Base-by-base conservation (phyloP, 805 yeast genomes). In the Maudiozyma turicensis region DNA sequence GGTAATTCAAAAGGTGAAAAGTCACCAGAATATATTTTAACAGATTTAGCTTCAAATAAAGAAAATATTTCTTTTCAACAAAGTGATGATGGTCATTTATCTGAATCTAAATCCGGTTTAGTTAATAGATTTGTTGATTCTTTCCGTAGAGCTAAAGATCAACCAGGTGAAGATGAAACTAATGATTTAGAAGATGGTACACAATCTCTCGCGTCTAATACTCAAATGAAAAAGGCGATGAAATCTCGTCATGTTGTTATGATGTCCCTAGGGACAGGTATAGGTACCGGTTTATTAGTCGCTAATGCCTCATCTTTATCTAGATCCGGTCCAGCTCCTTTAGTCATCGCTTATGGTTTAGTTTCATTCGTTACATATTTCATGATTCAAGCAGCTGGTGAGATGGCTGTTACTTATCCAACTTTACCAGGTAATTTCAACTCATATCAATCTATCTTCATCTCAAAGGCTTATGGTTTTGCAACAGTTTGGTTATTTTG, bases 251-350 rank as follows among this genome's bases (percentile, higher is more conserved):
- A 83, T 56, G 76, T 82, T 52, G 77, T 79, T 51, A 78, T 85
- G 79, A 82, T 86, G 65, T 87, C 93, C 46, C 72, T 87, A 48
- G 93, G 90, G 49, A 89, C 93, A 48, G 82, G 90, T 44, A 82
- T 86, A 51, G 95, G 95, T 56, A 82, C 91, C 13, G 86, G 86
- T 53, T 67, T 81, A 33, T 67, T 75, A 54, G 78, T 78, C 49
- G 84, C 82, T 48, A 68, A 75, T 44, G 84, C 80, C 44, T 64
- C 71, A 55, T 71, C 75, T n/a, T 57, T 75, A 42, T 56, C 57
- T n/a, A 52, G 56, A 13, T 70, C 72, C 48, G 78, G 78, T 41
- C 78, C 78, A 9, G 74, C 67, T 42, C 70, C 70, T 20, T 56
- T 74, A 39, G 68, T 81, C 14, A 71, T 81, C 40, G 82, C 81